Evolutionary conservation across 306 rosid genomes (phyloP).

Genomic region (Trifolium dubium): DNA sequence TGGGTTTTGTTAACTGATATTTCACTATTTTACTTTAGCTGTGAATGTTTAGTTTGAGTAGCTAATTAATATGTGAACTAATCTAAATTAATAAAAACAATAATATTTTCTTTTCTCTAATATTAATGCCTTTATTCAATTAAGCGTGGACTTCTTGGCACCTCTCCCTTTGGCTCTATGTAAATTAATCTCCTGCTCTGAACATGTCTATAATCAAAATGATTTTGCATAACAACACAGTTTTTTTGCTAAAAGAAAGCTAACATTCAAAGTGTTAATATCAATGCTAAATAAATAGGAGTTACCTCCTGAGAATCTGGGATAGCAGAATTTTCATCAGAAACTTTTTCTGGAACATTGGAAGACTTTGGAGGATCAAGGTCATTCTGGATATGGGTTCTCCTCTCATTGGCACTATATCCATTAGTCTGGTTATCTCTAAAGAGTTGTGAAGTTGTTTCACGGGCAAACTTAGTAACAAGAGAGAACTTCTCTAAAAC

Average conservation of each 20-base stretch:
- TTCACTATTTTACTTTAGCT: slow-evolving; percentile 15
- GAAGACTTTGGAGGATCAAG: slow-evolving; percentile 56
- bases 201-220: slow-evolving; percentile 14
- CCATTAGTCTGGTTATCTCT: slow-evolving; percentile 81
- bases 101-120: not conserved
- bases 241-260: slow-evolving; percentile 17
- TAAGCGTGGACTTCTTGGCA: not conserved
- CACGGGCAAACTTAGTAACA: slow-evolving; percentile 96
- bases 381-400: slow-evolving; percentile 52
- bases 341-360: slow-evolving; percentile 44
- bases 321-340: slow-evolving; percentile 54
- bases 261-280: slow-evolving; percentile 13
- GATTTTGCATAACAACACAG: slow-evolving; percentile 9
- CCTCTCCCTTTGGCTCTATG: not conserved
- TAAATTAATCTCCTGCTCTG: not conserved
- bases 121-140: not conserved
- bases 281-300: slow-evolving; percentile 4
- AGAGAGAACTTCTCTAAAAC: slow-evolving; percentile 96
- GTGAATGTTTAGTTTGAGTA: slow-evolving; percentile 1
- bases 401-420: slow-evolving; percentile 58
- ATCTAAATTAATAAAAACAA: not conserved
- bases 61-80: slow-evolving; percentile 4
- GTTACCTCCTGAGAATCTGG: slow-evolving; percentile 80
- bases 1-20: slow-evolving; percentile 2
- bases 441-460: slow-evolving; percentile 95